phyloP scores from a whole-genome alignment of 1,284 basidiomycete species.

The Sphaerobolus stellatus region DNA sequence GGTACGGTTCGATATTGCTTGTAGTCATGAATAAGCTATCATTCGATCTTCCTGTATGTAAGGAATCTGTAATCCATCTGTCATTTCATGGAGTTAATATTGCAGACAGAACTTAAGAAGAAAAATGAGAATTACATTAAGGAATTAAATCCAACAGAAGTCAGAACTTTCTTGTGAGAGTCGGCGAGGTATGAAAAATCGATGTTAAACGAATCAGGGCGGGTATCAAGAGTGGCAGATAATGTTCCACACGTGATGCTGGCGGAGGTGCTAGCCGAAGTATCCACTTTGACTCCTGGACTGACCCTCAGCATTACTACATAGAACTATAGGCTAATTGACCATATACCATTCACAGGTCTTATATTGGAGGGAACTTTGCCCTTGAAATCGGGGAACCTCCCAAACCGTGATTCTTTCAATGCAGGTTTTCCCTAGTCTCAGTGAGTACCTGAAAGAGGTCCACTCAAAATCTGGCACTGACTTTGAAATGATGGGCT shows the following conservation, averaged over 20 bases:
- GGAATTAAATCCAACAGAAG: slow-evolving; percentile 8
- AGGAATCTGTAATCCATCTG: slow-evolving; percentile 10
- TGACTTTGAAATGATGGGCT: slow-evolving; percentile 3
- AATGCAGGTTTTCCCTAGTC: not conserved
- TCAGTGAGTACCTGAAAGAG: not conserved
- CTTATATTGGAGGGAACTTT: not conserved
- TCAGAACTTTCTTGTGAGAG: not conserved
- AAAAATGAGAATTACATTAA: no score
- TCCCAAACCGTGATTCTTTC: slow-evolving; percentile 6
- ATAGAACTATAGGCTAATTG: no score
- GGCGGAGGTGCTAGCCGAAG: no score
- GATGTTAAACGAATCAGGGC: slow-evolving; percentile 3
- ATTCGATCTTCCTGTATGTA: slow-evolving; percentile 5
- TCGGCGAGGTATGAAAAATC: not conserved
- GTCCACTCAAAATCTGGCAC: not conserved
- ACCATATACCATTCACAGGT: not conserved
- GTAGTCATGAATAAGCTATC: slow-evolving; percentile 4
- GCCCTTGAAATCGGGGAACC: slow-evolving; percentile 8
- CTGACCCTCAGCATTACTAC: no score
- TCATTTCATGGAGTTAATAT: not conserved
- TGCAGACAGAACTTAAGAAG: not conserved
- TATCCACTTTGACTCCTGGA: no score
- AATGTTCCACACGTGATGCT: not conserved
- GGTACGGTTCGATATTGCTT: slow-evolving; percentile 5
- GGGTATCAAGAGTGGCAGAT: slow-evolving; percentile 2